Evolutionary conservation across 768 basidiomycete genomes (phyloP).

Genomic region (Leccinum subtestaceum): DNA sequence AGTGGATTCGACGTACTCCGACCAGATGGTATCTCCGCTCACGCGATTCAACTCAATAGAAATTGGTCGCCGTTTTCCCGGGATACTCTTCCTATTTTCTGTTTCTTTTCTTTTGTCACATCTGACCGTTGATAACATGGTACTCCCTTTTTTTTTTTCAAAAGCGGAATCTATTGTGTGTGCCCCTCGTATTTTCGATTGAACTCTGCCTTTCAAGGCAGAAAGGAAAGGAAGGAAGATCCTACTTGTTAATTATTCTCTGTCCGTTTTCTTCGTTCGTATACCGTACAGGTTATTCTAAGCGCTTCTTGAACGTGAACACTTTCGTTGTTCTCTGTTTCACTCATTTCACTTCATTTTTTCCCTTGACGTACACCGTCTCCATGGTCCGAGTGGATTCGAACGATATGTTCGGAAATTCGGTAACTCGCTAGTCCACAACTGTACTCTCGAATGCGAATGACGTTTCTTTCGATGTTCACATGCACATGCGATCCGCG

Average conservation of each 20-base stretch:
- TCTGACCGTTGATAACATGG: neutral
- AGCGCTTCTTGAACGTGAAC: neutral
- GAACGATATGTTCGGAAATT: neutral
- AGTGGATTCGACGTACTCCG: neutral
- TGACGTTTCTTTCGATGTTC: neutral
- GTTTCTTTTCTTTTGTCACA: neutral
- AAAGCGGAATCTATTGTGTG: constrained; percentile 6
- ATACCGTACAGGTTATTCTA: neutral
- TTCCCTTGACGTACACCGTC: neutral
- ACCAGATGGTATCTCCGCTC: constrained; percentile 3
- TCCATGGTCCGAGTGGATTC: neutral
- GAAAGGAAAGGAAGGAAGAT: neutral
- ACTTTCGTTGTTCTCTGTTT: neutral
- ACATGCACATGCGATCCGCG: neutral
- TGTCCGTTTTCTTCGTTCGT: neutral
- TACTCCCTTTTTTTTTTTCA: neutral
- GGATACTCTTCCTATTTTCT: neutral
- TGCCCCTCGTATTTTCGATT: neutral
- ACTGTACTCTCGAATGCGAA: neutral
- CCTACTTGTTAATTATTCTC: neutral
- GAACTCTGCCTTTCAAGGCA: neutral
- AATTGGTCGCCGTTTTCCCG: neutral
- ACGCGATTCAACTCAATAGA: constrained; percentile 9
- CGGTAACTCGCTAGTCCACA: neutral
- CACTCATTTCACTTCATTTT: neutral